These are phyloP conservation scores for Setaria italica DNA, from an alignment of 202 grass and related monocot species.

Conservation along the genomic window DNA sequence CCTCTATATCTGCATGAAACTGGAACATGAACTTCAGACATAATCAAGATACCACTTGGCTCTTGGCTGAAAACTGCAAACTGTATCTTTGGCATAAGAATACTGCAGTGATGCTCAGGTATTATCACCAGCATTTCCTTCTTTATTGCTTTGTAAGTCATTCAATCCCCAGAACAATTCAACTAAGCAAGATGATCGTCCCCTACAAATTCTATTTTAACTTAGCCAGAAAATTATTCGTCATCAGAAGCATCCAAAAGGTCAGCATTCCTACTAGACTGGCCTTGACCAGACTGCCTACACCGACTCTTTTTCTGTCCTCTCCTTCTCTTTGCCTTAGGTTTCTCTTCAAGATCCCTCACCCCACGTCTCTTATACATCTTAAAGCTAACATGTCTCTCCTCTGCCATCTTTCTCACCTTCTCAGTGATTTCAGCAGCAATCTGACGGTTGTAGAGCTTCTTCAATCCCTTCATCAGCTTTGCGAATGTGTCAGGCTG, in stretches of 20 bases:
- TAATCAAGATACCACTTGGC: not conserved
- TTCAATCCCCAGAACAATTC: not conserved
- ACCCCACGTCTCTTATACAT: slow-evolving; percentile 96
- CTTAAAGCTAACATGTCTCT: slow-evolving; percentile 93
- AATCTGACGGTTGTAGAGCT: slow-evolving; percentile 86
- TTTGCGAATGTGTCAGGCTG: slow-evolving; percentile 90
- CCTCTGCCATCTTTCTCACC: slow-evolving; percentile 84
- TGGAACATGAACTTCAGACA: slow-evolving; percentile 19
- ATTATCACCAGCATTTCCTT: slow-evolving; percentile 24
- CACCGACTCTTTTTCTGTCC: slow-evolving; percentile 38
- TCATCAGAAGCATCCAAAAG: slow-evolving; percentile 47
- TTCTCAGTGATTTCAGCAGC: slow-evolving; percentile 93
- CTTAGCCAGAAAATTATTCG: slow-evolving; percentile 44
- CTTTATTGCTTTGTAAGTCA: slow-evolving; percentile 28
- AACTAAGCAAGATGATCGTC: slow-evolving; percentile 19
- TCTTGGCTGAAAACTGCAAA: slow-evolving; percentile 35
- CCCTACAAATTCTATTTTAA: slow-evolving; percentile 16
- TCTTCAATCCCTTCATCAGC: slow-evolving; percentile 90
- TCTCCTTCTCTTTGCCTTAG: slow-evolving; percentile 66
- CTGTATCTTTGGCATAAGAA: slow-evolving; percentile 13
- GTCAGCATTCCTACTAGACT: not conserved
- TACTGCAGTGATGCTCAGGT: not conserved
- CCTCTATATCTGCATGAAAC: not conserved
- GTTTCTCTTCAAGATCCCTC: slow-evolving; percentile 74
- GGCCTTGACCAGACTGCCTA: slow-evolving; percentile 24